Conservation (phyloP, 768 basidiomycete species). For the Suillus plorans region DNA sequence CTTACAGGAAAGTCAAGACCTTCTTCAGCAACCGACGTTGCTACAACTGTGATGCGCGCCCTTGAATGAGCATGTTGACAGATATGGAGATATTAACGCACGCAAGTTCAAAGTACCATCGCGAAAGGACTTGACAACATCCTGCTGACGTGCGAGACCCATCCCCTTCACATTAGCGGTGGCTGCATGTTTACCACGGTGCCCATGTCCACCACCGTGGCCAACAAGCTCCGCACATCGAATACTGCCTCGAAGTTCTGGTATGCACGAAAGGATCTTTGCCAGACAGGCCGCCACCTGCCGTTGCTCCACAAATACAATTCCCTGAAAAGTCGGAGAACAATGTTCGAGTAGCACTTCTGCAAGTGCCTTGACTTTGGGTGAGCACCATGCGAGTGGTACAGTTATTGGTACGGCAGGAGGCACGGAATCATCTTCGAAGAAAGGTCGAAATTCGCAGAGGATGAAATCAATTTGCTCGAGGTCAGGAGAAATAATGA, state of each 20-base stretch:
- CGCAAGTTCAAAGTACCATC: conserved; percentile 65
- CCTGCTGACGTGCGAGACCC: conserved; percentile 51
- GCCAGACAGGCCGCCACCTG: conserved; percentile 75
- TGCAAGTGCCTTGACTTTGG: conserved; percentile 65
- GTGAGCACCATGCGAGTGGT: conserved; percentile 65
- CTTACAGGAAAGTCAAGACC: conserved; percentile 85
- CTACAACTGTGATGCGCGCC: conserved; percentile 51
- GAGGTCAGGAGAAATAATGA: conserved; percentile 40
- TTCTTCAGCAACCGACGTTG: conserved; percentile 89
- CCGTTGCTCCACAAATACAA: conserved; percentile 86
- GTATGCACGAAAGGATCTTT: conserved; percentile 58
- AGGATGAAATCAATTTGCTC: conserved; percentile 51
- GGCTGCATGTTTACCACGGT: conserved; percentile 15
- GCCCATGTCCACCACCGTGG: conserved; percentile 50
- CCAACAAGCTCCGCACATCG: conserved; percentile 70
- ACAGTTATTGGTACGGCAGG: conserved; percentile 41
- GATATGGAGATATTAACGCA: conserved; percentile 35
- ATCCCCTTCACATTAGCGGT: conserved; percentile 48
- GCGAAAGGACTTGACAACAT: conserved; percentile 65
- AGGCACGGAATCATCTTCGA: conserved; percentile 27
- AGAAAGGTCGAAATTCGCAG: conserved; percentile 40
- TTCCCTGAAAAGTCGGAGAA: conserved; percentile 66
- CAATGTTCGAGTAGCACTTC: conserved; percentile 58
- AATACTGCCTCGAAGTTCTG: conserved; percentile 56
- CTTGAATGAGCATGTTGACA: background rate